These are phyloP conservation scores for Pseudozyma sp. DNA, from an alignment of 1,284 basidiomycete genomes.

Conservation along the genomic window DNA sequence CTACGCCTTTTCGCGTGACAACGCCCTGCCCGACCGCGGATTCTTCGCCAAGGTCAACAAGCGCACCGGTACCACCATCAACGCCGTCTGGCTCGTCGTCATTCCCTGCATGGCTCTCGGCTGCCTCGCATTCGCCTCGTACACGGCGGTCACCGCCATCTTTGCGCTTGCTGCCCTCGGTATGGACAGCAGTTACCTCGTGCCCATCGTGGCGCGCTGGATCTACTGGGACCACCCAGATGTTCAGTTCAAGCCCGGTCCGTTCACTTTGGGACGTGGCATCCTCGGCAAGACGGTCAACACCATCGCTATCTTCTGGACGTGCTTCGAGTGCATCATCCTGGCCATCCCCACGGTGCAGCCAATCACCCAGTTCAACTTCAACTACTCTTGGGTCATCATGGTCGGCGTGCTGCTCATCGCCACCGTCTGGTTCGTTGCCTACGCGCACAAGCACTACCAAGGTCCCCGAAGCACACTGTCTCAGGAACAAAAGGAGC, in stretches of 20 bases:
- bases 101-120: constrained; percentile 68
- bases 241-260: constrained; percentile 83
- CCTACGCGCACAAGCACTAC: constrained; percentile 70
- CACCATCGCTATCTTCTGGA: constrained; percentile 75
- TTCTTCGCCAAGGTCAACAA: constrained; percentile 80
- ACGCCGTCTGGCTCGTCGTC: constrained; percentile 83
- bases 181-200: constrained; percentile 77
- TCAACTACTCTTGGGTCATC: constrained; percentile 67
- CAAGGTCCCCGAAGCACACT: constrained; percentile 69
- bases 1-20: constrained; percentile 89
- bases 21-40: constrained; percentile 82
- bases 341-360: constrained; percentile 56
- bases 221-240: constrained; percentile 83
- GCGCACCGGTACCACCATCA: constrained; percentile 77
- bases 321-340: constrained; percentile 67
- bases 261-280: constrained; percentile 85
- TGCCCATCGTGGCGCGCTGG: constrained; percentile 73
- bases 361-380: constrained; percentile 46
- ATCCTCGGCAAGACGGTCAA: constrained; percentile 77
- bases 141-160: constrained; percentile 63
- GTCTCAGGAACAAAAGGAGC: constrained; percentile 51
- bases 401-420: constrained; percentile 69
- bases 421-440: constrained; percentile 70
- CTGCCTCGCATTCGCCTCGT: constrained; percentile 59
- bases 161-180: constrained; percentile 76